Percentiles rank a stretch among this genome's conserved stretches.
phyloP scores from a whole-genome alignment of 2,329 filamentous ascomycete species.

The Pseudopyrenochaeta lycopersici region DNA sequence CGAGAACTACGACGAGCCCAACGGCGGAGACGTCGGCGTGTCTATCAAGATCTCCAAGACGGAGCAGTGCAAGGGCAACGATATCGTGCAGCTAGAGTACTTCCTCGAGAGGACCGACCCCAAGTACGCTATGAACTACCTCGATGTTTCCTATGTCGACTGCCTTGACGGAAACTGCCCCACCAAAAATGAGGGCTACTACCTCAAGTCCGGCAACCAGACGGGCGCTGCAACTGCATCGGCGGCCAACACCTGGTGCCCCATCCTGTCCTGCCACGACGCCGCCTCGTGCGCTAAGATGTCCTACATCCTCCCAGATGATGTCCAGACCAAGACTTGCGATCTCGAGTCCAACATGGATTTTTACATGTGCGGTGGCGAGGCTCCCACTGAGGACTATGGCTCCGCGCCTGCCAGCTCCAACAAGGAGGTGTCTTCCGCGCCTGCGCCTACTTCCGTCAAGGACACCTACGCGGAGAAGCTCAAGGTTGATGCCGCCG shows the following conservation, averaged over 20 bases:
- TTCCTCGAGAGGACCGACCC: constrained; percentile 27
- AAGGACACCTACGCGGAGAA: constrained; percentile 16
- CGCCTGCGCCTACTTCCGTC: constrained; percentile 12
- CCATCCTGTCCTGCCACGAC: constrained; percentile 37
- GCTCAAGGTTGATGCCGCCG: constrained; percentile 30
- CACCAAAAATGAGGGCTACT: constrained; percentile 44
- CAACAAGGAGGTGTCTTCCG: constrained; percentile 4
- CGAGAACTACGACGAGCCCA: constrained; percentile 39
- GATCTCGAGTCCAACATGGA: constrained; percentile 31
- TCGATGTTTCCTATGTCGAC: constrained; percentile 52
- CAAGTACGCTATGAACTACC: constrained; percentile 37
- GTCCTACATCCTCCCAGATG: constrained; percentile 44
- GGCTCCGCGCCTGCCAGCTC: constrained; percentile 10
- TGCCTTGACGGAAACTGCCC: constrained; percentile 44
- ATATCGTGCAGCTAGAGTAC: constrained; percentile 52
- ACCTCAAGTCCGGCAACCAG: constrained; percentile 35
- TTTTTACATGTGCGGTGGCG: constrained; percentile 47
- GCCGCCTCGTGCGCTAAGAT: constrained; percentile 32
- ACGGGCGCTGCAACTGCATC: constrained; percentile 22
- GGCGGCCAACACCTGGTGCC: constrained; percentile 41
- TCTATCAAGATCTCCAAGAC: constrained; percentile 53
- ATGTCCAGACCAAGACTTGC: constrained; percentile 46
- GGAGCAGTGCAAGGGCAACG: constrained; percentile 34
- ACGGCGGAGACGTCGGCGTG: constrained; percentile 34
- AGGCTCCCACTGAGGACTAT: constrained; percentile 33